Base-by-base conservation (phyloP, 306 rosid genomes). In the Elaeagnus macrophylla region DNA sequence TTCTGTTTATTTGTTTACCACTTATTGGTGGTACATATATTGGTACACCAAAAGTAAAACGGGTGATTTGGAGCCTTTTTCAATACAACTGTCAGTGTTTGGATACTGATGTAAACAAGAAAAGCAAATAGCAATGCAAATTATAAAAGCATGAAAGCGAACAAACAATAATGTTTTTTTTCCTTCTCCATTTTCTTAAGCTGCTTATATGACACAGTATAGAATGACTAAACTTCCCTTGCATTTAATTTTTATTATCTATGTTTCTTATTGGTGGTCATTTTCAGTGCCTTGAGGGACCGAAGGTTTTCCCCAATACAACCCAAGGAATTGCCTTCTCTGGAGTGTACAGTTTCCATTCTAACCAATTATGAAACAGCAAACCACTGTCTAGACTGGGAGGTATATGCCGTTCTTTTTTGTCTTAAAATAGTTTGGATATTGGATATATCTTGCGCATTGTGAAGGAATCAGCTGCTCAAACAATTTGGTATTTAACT, bases 311-410 rank as follows among this genome's bases (percentile, higher is more conserved):
- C 87, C 57, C 97, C 97, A 15, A 91, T 91, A 66, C 86, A 82
- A 61, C 65, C 85, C 7, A 91, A 81, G 52, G 96, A 91, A 67
- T 67, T 91, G 61, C 87, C 96, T 39, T 42, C 15, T 35, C 70
- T 91, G 81, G 88, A 84, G 79, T 91, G 99, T 75, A 91, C 99
- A 62, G 96, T 91, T 65, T 91, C 99, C 75, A 75, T 91, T 77
- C 83, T 91, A 72, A 76, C 88, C 54, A 77, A 81, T 66, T 91
- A 91, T 57, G 97, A 91, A 77, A 70, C 79, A 59, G 96, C 89
- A 74, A 70, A 73, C 54, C 48, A 80, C 66, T 79, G 78, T 77
- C 96, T 91, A 55, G 97, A 91, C 60, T 91, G 97, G 97, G 99
- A 91, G 95, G 99, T 91, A 74, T 37, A 67, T 64, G 32, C 42